Conservation (phyloP, 164 flowering plant species). For the Nelumbo lutea region DNA sequence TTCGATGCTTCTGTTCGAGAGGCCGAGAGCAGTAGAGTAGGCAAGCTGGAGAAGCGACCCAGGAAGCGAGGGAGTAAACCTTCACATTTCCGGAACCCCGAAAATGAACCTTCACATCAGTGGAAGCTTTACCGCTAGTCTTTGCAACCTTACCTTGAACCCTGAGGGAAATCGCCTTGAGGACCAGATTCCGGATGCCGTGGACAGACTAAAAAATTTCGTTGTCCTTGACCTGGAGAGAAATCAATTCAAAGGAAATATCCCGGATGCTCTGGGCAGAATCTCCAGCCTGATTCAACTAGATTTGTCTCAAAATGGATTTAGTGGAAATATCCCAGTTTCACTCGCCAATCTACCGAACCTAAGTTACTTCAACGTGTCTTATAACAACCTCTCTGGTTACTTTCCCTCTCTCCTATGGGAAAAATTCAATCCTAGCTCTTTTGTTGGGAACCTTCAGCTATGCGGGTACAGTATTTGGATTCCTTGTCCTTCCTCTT, state of each 20-base stretch:
- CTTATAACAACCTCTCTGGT: conserved; percentile 83
- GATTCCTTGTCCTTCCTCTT: conserved; percentile 39
- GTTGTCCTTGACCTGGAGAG: conserved; percentile 38
- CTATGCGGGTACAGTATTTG: conserved; percentile 75
- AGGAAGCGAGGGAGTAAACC: conserved; percentile 88
- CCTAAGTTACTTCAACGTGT: conserved; percentile 64
- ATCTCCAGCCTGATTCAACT: conserved; percentile 40
- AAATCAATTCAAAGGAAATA: conserved; percentile 45
- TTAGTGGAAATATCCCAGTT: conserved; percentile 60
- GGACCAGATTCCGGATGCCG: conserved; percentile 35
- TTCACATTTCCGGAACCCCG: no score
- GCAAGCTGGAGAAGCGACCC: conserved; percentile 64
- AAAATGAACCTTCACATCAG: conserved; percentile 13
- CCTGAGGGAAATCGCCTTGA: conserved; percentile 41
- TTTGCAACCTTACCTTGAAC: conserved; percentile 45
- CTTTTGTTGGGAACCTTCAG: conserved; percentile 80
- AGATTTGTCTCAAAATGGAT: conserved; percentile 55
- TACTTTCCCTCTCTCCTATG: conserved; percentile 57
- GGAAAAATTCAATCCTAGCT: conserved; percentile 65
- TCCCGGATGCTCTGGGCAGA: conserved; percentile 54
- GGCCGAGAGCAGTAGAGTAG: conserved; percentile 58
- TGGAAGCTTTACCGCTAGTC: conserved; percentile 48
- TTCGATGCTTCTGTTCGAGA: conserved; percentile 76
- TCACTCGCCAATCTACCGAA: conserved; percentile 46
- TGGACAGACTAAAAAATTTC: conserved; percentile 38